Base-by-base conservation (phyloP, 2,329 filamentous ascomycete genomes). In the Diaporthe ilicicola region DNA sequence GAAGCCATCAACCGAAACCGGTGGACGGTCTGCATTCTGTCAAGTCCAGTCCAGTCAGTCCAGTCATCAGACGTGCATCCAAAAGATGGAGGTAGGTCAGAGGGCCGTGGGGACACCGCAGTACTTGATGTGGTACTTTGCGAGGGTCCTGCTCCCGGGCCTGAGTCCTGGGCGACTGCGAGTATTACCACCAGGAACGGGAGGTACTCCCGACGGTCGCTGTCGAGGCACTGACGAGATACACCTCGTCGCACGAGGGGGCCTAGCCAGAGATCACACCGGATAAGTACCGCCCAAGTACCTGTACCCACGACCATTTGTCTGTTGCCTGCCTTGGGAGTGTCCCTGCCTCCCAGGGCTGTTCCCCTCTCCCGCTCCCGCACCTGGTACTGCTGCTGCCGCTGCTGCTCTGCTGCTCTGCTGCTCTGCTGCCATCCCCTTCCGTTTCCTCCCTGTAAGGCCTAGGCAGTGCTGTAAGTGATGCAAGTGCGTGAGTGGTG, bases 391-490 rank as follows among this genome's bases (percentile, higher is more conserved):
- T 34, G 32, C 48, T 51, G 22, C 48, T 29, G 48, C 46, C 46
- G 46, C 24, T 15, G n/a, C 46, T 50, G 46, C 22, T 24, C 46
- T 50, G 24, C 46, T n/a, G n/a, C n/a, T n/a, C n/a, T n/a, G n/a
- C 46, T 50, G 46, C 50, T 27, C 54, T 59, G 54, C 54, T 34
- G 24, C 22, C n/a, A n/a, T 15, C 44, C 27, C 44, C 46, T 37
- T 50, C 59, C 59, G 44, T 64, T 50, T 64, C 55, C 19, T 61
- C 59, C 59, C 48, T 44, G 59, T 64, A 64, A 44, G 59, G 59
- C 59, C 34, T 9, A 34, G 9, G 32, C 32, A 34, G 4, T 9
- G 32, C 9, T 34, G 32, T 5, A 9, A 34, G 9, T 34, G 32
- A 34, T 34, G 32, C 32, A 34, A 34, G 32, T 34, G 4, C 32